phyloP scores from a whole-genome alignment of 495 filamentous ascomycete genomes.

The Choiromyces venosus region DNA sequence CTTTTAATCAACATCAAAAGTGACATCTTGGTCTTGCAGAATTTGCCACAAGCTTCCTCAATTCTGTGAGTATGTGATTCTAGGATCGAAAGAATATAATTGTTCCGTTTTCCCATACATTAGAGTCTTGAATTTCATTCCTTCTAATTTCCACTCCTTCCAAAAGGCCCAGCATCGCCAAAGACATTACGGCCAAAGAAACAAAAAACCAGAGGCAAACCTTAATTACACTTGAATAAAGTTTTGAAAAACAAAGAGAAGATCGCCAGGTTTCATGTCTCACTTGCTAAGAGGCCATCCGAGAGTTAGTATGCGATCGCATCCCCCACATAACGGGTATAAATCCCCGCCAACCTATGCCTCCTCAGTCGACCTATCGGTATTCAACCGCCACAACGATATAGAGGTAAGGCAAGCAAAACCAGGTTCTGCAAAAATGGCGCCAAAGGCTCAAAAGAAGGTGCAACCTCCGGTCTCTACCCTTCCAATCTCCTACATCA shows the following conservation, averaged over 20 bases:
- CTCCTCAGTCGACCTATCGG: neutral
- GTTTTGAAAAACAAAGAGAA: neutral
- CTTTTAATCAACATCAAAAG: neutral
- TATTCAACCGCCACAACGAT: neutral
- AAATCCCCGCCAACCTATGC: neutral
- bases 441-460: neutral
- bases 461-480: neutral
- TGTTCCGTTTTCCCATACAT: neutral
- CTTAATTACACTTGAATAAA: neutral
- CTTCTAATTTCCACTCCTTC: neutral
- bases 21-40: neutral
- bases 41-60: neutral
- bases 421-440: neutral
- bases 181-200: neutral
- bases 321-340: neutral
- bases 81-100: neutral
- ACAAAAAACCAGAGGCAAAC: neutral
- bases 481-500: neutral
- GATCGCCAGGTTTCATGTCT: neutral
- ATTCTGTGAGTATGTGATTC: neutral
- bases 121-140: neutral
- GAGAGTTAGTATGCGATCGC: neutral
- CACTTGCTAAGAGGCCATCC: neutral
- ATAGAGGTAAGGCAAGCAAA: neutral
- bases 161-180: neutral